Percentiles rank a stretch among this genome's conserved stretches.
Conservation (phyloP, 331 rosid genomes). For the Ulmus americana region DNA sequence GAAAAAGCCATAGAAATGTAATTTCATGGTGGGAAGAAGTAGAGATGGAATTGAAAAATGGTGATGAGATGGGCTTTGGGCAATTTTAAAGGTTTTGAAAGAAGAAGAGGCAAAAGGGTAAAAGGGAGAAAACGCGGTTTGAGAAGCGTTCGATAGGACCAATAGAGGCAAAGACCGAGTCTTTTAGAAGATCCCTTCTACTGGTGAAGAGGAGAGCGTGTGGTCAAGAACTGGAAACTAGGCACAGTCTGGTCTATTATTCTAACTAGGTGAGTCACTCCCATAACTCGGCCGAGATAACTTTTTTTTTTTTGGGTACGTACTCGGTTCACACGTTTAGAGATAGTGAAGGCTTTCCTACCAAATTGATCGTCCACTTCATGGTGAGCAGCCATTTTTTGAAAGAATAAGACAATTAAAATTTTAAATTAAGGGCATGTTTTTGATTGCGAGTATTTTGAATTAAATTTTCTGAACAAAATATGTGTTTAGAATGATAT, state of each 20-base stretch:
- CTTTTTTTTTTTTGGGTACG: too few species aligned
- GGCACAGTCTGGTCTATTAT: not conserved
- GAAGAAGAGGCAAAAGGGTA: not conserved
- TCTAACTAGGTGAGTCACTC: too few species aligned
- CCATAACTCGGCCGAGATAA: too few species aligned
- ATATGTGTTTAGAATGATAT: too few species aligned
- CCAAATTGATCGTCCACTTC: too few species aligned
- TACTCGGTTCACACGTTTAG: too few species aligned
- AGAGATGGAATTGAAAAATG: not conserved
- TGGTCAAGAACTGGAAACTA: conserved; percentile 4
- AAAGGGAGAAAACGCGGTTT: conserved; percentile 44
- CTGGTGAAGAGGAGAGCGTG: not conserved
- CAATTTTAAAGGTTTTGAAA: conserved; percentile 8
- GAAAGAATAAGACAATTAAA: too few species aligned
- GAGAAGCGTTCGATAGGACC: conserved; percentile 20
- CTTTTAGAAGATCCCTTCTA: conserved; percentile 5
- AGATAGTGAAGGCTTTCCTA: too few species aligned
- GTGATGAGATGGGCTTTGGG: not conserved
- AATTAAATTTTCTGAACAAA: too few species aligned
- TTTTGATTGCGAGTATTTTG: too few species aligned
- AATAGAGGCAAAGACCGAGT: conserved; percentile 38
- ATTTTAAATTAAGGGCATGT: too few species aligned
- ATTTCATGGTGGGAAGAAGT: conserved; percentile 24
- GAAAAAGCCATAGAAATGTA: conserved; percentile 45
- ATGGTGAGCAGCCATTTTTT: too few species aligned